Evolutionary conservation across 805 yeast species (phyloP).

Genomic region (Kuraishia cidri): DNA sequence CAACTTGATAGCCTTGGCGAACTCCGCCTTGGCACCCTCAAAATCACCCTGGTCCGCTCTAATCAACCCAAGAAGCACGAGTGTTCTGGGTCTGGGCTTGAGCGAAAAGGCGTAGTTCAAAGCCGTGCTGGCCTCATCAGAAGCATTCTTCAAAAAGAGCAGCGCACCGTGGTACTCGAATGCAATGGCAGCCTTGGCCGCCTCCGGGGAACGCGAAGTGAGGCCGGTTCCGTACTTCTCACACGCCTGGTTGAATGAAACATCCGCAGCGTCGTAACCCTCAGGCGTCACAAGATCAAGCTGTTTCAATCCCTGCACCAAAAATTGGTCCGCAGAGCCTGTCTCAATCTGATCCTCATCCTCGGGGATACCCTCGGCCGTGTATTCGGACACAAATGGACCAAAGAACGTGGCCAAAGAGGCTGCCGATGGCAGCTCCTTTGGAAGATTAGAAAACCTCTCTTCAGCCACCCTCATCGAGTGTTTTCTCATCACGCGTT

Average conservation of each 20-base stretch:
- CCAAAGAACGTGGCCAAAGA: conserved; percentile 81
- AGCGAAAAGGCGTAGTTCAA: conserved; percentile 58
- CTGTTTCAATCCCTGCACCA: conserved; percentile 57
- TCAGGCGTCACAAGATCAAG: conserved; percentile 37
- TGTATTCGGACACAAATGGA: conserved; percentile 59
- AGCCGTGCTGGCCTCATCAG: conserved; percentile 52
- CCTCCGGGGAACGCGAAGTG: conserved; percentile 24
- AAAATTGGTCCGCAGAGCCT: conserved; percentile 54
- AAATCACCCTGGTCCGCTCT: conserved; percentile 70
- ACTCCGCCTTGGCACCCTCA: conserved; percentile 53
- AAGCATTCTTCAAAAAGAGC: conserved; percentile 71
- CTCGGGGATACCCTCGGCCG: conserved; percentile 38
- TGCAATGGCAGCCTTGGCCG: conserved; percentile 53
- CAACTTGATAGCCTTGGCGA: conserved; percentile 59
- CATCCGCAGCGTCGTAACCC: conserved; percentile 55
- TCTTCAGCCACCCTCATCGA: conserved; percentile 66
- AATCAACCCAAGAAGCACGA: conserved; percentile 74
- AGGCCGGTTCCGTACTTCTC: conserved; percentile 21
- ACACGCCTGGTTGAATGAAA: conserved; percentile 50
- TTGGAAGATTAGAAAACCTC: conserved; percentile 38
- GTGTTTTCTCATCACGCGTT: conserved; percentile 76
- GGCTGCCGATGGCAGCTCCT: conserved; percentile 71
- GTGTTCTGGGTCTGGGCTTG: conserved; percentile 73
- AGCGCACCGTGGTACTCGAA: conserved; percentile 79
- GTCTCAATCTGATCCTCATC: conserved; percentile 37